Evolutionary conservation across 208 protist genomes (phyloP).

Genomic region (Tritrichomonas foetus): DNA sequence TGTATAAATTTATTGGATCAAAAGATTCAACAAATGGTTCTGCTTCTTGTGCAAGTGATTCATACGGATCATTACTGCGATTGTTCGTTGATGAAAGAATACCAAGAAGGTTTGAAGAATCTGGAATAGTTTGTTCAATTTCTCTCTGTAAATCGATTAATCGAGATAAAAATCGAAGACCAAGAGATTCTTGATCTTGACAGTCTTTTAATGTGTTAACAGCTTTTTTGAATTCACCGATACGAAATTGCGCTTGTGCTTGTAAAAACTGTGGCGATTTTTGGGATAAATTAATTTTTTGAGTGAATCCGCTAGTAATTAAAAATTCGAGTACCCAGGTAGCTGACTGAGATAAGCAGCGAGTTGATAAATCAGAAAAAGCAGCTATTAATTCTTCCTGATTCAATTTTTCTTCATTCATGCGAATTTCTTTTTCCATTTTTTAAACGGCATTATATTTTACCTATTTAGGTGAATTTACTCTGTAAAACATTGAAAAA

Average conservation of each 20-base stretch:
- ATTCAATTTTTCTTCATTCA: neutral
- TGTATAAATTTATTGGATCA: neutral
- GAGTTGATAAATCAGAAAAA: neutral
- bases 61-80: neutral
- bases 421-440: too few relatives aligned
- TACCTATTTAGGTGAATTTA: too few relatives aligned
- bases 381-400: neutral
- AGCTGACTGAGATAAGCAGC: neutral
- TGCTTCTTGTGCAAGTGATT: neutral
- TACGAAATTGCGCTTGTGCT: neutral
- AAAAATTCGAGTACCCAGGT: slow-evolving; percentile 7
- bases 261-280: too few relatives aligned
- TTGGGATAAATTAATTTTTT: neutral
- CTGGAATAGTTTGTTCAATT: neutral
- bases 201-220: neutral
- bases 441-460: neutral
- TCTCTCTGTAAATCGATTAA: neutral
- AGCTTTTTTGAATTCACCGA: neutral
- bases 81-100: neutral
- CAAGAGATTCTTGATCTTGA: neutral
- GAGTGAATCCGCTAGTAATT: neutral
- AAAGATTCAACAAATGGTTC: neutral
- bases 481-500: too few relatives aligned
- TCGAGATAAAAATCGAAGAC: neutral
- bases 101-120: neutral